Percentiles rank a stretch among this genome's conserved stretches.
phyloP scores from a whole-genome alignment of 2,329 filamentous ascomycete species.

The Aspergillus vadensis region DNA sequence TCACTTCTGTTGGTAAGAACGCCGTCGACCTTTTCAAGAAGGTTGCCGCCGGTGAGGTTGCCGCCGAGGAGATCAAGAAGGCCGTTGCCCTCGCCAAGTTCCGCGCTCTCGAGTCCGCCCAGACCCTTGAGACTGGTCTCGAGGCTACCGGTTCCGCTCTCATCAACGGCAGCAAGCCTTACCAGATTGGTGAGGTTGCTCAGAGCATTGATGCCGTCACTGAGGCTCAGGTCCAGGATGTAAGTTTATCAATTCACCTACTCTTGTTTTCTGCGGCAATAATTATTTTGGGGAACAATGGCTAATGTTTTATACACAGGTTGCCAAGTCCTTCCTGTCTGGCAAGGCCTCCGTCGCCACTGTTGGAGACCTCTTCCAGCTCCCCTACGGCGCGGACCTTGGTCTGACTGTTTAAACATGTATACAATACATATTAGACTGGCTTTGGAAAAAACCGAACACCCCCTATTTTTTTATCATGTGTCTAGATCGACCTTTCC shows the following conservation, averaged over 20 bases:
- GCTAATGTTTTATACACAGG: slow-evolving; percentile 52
- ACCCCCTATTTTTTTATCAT: slow-evolving; percentile 30
- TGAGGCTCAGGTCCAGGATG: slow-evolving; percentile 79
- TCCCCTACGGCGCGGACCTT: slow-evolving; percentile 92
- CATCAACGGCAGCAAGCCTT: slow-evolving; percentile 76
- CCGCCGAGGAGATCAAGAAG: slow-evolving; percentile 86
- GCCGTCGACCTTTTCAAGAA: slow-evolving; percentile 80
- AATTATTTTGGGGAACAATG: slow-evolving; percentile 1
- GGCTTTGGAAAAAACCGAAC: slow-evolving; percentile 33
- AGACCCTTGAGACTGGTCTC: slow-evolving; percentile 75
- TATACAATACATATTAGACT: slow-evolving; percentile 42
- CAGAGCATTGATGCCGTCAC: slow-evolving; percentile 80
- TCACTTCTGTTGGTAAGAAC: slow-evolving; percentile 73
- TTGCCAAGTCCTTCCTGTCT: slow-evolving; percentile 83
- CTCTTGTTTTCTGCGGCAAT: not conserved
- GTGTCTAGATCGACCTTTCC: slow-evolving; percentile 40
- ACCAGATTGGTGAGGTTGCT: slow-evolving; percentile 78
- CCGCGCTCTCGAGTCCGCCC: slow-evolving; percentile 77
- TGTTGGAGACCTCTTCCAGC: slow-evolving; percentile 85
- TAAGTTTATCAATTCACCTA: slow-evolving; percentile 53
- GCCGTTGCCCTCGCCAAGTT: slow-evolving; percentile 93
- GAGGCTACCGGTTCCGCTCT: slow-evolving; percentile 83
- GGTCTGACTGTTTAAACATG: slow-evolving; percentile 82
- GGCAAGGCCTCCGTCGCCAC: slow-evolving; percentile 85
- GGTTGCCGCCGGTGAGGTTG: slow-evolving; percentile 72